These are phyloP conservation scores for Aspergillus tubingensis DNA, from an alignment of 2,329 filamentous ascomycete genomes.

Conservation along the genomic window DNA sequence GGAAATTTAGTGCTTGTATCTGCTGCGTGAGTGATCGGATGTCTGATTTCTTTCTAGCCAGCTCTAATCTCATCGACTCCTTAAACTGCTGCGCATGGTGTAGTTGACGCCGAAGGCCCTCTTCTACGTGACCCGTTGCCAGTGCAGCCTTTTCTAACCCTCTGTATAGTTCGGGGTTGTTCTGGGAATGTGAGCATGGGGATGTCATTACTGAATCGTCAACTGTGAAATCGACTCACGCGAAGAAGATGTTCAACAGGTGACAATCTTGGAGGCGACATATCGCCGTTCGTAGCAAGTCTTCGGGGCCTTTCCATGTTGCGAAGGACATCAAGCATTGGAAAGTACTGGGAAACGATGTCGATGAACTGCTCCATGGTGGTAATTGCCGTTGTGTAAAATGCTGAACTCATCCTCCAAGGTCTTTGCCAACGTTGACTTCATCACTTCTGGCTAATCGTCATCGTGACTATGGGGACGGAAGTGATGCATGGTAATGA, in stretches of 20 bases:
- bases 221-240: not conserved
- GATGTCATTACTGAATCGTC: too few species aligned
- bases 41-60: slow-evolving; percentile 10
- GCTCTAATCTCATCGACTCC: not conserved
- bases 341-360: too few species aligned
- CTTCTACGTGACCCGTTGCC: not conserved
- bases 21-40: slow-evolving; percentile 9
- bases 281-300: too few species aligned
- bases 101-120: not conserved
- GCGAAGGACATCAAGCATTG: too few species aligned
- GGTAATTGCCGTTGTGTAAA: too few species aligned
- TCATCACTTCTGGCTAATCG: not conserved
- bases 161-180: not conserved
- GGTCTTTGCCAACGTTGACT: not conserved
- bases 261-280: not conserved
- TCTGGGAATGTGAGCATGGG: not conserved
- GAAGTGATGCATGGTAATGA: not conserved
- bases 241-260: not conserved
- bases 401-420: too few species aligned
- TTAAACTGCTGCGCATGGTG: not conserved
- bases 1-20: not conserved
- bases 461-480: not conserved
- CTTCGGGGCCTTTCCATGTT: too few species aligned
- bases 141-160: not conserved
- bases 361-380: too few species aligned